Conservation (phyloP, 257 asterid species). For the Fraxinus excelsior region DNA sequence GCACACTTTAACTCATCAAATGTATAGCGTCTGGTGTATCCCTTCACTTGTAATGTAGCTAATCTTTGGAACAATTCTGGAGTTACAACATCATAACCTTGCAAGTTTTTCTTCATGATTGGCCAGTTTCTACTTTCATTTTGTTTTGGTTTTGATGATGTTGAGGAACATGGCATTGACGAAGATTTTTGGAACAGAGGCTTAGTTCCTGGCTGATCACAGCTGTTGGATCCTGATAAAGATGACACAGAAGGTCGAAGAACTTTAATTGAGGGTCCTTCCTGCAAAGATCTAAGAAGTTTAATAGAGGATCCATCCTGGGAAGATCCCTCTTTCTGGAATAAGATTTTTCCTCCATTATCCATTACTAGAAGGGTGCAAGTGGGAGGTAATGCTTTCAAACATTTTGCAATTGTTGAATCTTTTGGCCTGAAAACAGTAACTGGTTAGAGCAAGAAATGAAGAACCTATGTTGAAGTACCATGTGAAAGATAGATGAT, state of each 20-base stretch:
- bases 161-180: slow-evolving; percentile 60
- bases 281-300: slow-evolving; percentile 47
- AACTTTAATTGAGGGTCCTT: slow-evolving; percentile 46
- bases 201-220: slow-evolving; percentile 24
- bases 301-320: slow-evolving; percentile 57
- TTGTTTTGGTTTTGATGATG: slow-evolving; percentile 38
- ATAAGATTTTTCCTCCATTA: slow-evolving; percentile 54
- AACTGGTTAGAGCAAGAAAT: background rate
- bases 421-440: slow-evolving; percentile 48
- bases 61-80: slow-evolving; percentile 40
- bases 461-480: background rate
- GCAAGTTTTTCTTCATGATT: slow-evolving; percentile 23
- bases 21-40: slow-evolving; percentile 37
- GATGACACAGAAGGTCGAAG: slow-evolving; percentile 45
- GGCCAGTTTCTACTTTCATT: slow-evolving; percentile 22
- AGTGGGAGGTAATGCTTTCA: slow-evolving; percentile 78
- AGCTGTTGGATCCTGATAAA: slow-evolving; percentile 40
- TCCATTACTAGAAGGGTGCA: slow-evolving; percentile 73
- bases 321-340: slow-evolving; percentile 66
- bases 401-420: slow-evolving; percentile 37
- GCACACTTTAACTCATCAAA: slow-evolving; percentile 48
- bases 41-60: slow-evolving; percentile 42
- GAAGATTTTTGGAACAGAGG: slow-evolving; percentile 46
- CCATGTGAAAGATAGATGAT: slow-evolving; percentile 8
- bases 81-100: slow-evolving; percentile 30